These are phyloP conservation scores for Aulographum hederae DNA, from an alignment of 2,329 filamentous ascomycete genomes.

Conservation along the genomic window DNA sequence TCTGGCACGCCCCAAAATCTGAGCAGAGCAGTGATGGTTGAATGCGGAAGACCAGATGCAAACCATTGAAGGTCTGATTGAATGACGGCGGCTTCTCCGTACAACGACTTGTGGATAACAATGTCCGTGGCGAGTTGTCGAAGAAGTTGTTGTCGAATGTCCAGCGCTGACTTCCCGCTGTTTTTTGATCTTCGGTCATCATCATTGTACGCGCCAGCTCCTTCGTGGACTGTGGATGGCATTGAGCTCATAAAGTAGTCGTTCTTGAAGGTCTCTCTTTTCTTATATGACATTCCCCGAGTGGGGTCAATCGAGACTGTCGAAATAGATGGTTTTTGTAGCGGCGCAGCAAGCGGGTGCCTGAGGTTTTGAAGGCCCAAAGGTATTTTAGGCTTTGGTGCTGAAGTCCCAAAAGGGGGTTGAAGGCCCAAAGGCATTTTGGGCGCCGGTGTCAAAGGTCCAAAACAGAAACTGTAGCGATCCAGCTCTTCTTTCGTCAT, in stretches of 20 bases:
- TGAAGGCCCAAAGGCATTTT: no score
- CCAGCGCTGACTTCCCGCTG: no score
- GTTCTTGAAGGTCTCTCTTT: conserved; percentile 17
- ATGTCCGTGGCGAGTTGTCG: conserved; percentile 38
- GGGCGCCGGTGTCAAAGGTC: no score
- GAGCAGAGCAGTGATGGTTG: conserved; percentile 12
- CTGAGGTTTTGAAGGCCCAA: no score
- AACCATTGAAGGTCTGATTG: conserved; percentile 33
- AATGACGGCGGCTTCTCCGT: conserved; percentile 32
- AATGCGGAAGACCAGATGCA: conserved; percentile 12
- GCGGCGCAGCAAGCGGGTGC: background rate
- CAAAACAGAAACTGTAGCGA: conserved; percentile 27
- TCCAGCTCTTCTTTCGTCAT: conserved; percentile 14
- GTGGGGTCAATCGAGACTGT: no score
- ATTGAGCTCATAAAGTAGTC: conserved; percentile 40
- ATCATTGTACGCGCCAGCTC: no score
- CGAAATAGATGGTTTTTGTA: no score
- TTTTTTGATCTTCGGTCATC: no score
- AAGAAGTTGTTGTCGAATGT: conserved; percentile 36
- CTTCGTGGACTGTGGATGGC: conserved; percentile 13
- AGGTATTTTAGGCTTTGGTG: no score
- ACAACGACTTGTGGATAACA: conserved; percentile 28
- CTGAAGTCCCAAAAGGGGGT: no score
- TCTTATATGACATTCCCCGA: background rate
- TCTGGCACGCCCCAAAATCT: conserved; percentile 11